These are phyloP conservation scores for Prunus dulcis DNA, from an alignment of 306 rosid species.

Conservation along the genomic window DNA sequence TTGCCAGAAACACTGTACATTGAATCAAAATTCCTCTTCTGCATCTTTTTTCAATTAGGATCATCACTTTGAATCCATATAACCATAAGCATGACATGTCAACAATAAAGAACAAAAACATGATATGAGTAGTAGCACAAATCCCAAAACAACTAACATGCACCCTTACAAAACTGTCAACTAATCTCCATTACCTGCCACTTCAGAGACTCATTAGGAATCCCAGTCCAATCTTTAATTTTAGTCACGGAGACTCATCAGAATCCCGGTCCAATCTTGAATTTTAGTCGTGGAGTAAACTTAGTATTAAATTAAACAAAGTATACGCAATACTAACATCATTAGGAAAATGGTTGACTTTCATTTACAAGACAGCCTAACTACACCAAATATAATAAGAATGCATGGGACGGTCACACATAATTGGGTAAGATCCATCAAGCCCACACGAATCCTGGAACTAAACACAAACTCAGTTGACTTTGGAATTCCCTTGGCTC, in stretches of 20 bases:
- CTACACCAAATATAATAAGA: constrained; percentile 25
- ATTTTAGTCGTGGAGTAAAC: not conserved
- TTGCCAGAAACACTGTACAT: not conserved
- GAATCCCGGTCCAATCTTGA: not conserved
- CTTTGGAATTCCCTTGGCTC: constrained; percentile 31
- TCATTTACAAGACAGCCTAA: constrained; percentile 38
- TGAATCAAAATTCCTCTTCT: not conserved
- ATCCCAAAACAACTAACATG: constrained; percentile 8
- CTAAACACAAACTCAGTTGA: constrained; percentile 39
- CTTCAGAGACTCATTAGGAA: constrained; percentile 6
- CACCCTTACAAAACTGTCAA: constrained; percentile 20
- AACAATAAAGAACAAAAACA: constrained; percentile 14
- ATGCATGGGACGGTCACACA: constrained; percentile 9
- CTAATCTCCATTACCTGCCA: constrained; percentile 13
- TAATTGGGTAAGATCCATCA: constrained; percentile 26
- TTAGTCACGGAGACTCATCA: constrained; percentile 2
- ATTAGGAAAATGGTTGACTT: constrained; percentile 29
- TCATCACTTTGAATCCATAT: not conserved
- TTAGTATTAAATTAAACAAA: constrained; percentile 8
- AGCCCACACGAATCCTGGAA: constrained; percentile 27
- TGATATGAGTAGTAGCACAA: constrained; percentile 13
- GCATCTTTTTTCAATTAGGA: not conserved
- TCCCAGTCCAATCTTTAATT: not conserved
- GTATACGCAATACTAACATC: constrained; percentile 4
- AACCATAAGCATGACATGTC: constrained; percentile 19